Evolutionary conservation across 768 basidiomycete genomes (phyloP).

Genomic region (Sistotremastrum niveocremeum): DNA sequence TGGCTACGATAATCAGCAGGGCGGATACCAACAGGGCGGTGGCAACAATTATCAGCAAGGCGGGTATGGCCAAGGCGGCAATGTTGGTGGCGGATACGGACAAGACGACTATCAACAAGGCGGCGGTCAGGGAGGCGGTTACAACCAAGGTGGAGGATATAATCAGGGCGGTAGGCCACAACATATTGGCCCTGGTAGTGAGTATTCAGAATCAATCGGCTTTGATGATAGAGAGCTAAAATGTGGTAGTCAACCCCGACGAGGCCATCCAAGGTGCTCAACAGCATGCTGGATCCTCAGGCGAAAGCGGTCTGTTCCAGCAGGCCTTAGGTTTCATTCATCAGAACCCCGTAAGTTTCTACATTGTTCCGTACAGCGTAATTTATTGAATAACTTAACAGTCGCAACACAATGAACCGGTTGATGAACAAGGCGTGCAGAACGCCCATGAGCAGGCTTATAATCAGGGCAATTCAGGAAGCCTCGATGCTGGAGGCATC

Average conservation of each 20-base stretch:
- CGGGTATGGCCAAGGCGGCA: too few species aligned
- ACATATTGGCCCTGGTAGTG: slow-evolving; percentile 2
- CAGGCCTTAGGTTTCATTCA: slow-evolving; percentile 39
- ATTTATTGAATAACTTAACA: slow-evolving; percentile 14
- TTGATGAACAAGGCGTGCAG: slow-evolving; percentile 54
- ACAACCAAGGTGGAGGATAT: slow-evolving; percentile 7
- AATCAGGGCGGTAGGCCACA: not conserved
- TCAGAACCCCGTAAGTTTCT: slow-evolving; percentile 32
- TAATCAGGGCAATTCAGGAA: slow-evolving; percentile 31
- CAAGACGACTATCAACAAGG: slow-evolving; percentile 11
- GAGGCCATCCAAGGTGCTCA: slow-evolving; percentile 46
- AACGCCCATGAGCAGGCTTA: slow-evolving; percentile 55
- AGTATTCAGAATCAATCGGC: not conserved
- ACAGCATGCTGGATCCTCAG: slow-evolving; percentile 32
- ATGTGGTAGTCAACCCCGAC: slow-evolving; percentile 42
- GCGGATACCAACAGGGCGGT: too few species aligned
- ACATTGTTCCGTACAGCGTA: not conserved
- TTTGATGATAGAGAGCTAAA: slow-evolving; percentile 4
- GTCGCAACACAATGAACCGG: slow-evolving; percentile 39
- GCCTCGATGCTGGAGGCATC: slow-evolving; percentile 46
- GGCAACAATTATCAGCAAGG: too few species aligned
- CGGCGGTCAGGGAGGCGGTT: slow-evolving; percentile 15
- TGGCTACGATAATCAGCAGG: too few species aligned
- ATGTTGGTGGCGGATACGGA: not conserved
- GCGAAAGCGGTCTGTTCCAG: slow-evolving; percentile 42